Evolutionary conservation across 495 filamentous ascomycete genomes (phyloP), one percentile per base, ranked within the genome.

Genomic region (Xylaria bambusicola): DNA sequence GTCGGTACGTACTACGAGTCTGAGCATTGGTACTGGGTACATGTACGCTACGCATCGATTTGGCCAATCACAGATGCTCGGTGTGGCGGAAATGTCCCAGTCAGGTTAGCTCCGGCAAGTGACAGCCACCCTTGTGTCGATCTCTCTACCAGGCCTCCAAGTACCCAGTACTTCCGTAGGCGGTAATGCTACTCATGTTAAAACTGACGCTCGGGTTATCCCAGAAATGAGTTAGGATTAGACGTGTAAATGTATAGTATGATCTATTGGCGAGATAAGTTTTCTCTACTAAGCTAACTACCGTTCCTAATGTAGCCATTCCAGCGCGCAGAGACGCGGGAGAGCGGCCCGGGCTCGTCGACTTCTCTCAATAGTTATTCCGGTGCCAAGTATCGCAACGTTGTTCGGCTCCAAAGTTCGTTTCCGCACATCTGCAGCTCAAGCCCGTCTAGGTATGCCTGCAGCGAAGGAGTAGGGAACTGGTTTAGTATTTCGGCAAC

Each of bases 341-440:
- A n/a, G 12, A 18, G 1, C 24, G 10, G 17, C 1, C 23, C 45
- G 4, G 10, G 17, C 1, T 13, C 45, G 4, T 29, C 6, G 1
- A 29, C 24, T 7, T n/a, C 23, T 12, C 6, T n/a, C 3, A 0
- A 31, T 50, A 3, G 20, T n/a, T 18, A 35, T 38, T 38, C 36
- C 24, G 47, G 47, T 3, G 8, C 47, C 29, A 50, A n/a, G 51
- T 70, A 69, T 48, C 66, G 51, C 55, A 62, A 36, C 15, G 63
- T 78, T 0, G 66, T 71, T 41, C 53, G 20, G 56, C 77, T 78
- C 77, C 77, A 80, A 13, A 62, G 40, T 64, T 79, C 76, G 53
- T 79, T 79, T 0, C 76, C 76, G 27, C 66, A 66, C 69, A 77
- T 70, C 59, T 73, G 70, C 36, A 65, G 69, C 56, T 75, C 68